phyloP scores from a whole-genome alignment of 306 rosid species.

The Purshia tridentata region DNA sequence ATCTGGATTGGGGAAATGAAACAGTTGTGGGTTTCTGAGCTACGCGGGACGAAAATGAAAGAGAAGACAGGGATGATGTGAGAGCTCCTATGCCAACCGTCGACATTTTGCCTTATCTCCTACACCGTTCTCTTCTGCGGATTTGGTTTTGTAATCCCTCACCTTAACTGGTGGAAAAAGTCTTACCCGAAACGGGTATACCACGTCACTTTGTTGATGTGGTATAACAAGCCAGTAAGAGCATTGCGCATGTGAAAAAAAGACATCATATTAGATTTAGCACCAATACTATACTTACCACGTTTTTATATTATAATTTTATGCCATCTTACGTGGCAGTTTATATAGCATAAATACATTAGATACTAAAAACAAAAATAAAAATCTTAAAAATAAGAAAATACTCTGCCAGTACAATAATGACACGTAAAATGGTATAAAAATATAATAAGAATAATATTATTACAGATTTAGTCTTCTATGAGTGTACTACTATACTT shows the following conservation, averaged over 20 bases:
- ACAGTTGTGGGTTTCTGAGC: conserved; percentile 47
- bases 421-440: too few species aligned
- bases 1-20: conserved; percentile 32
- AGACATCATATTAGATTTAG: not conserved
- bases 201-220: too few species aligned
- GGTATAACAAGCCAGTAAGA: not conserved
- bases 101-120: conserved; percentile 43
- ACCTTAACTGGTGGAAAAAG: not conserved
- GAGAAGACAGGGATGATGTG: conserved; percentile 58
- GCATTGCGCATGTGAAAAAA: not conserved
- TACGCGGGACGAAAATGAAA: conserved; percentile 76
- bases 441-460: too few species aligned
- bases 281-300: too few species aligned
- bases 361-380: too few species aligned
- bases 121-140: not conserved
- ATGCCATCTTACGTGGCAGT: too few species aligned
- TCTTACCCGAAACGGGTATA: not conserved
- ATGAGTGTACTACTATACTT: too few species aligned
- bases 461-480: too few species aligned
- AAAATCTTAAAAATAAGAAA: too few species aligned
- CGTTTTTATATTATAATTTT: too few species aligned
- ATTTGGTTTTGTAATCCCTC: conserved; percentile 8
- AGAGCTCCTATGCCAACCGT: conserved; percentile 60
- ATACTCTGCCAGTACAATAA: too few species aligned
- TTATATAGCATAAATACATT: too few species aligned